Evolutionary conservation across 2,329 filamentous ascomycete species (phyloP).

Genomic region (Periconia macrospinosa): DNA sequence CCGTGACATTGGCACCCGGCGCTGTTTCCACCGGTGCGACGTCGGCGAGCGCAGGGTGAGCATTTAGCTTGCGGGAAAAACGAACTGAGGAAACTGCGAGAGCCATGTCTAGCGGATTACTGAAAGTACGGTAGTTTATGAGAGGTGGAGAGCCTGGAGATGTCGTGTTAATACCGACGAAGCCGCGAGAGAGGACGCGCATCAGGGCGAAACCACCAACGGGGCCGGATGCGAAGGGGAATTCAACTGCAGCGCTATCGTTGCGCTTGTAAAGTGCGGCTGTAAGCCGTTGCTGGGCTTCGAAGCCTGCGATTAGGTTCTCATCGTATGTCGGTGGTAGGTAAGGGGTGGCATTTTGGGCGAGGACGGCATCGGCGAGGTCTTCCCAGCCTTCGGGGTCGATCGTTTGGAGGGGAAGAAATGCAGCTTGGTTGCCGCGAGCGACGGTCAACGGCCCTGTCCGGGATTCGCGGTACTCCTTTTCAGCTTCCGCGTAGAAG

Average conservation of each 20-base stretch:
- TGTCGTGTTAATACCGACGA: slow-evolving; percentile 39
- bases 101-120: slow-evolving; percentile 41
- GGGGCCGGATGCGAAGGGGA: slow-evolving; percentile 11
- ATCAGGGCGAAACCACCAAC: slow-evolving; percentile 21
- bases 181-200: slow-evolving; percentile 38
- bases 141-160: slow-evolving; percentile 35
- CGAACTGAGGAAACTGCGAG: slow-evolving; percentile 39
- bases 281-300: slow-evolving; percentile 3
- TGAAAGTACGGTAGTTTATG: slow-evolving; percentile 36
- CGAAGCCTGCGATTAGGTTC: not conserved
- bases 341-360: slow-evolving; percentile 10
- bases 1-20: slow-evolving; percentile 19
- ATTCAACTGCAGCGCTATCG: slow-evolving; percentile 35
- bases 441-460: slow-evolving; percentile 31
- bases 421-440: slow-evolving; percentile 8
- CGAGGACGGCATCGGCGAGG: slow-evolving; percentile 4
- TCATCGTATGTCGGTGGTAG: slow-evolving; percentile 13
- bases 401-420: slow-evolving; percentile 7
- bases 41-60: slow-evolving; percentile 26
- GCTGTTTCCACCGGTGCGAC: slow-evolving; percentile 35
- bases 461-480: slow-evolving; percentile 26
- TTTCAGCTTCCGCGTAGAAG: slow-evolving; percentile 28
- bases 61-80: slow-evolving; percentile 32
- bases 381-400: slow-evolving; percentile 1
- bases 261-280: slow-evolving; percentile 20